Base-by-base conservation (phyloP, 768 basidiomycete genomes). In the Fibroporia radiculosa region DNA sequence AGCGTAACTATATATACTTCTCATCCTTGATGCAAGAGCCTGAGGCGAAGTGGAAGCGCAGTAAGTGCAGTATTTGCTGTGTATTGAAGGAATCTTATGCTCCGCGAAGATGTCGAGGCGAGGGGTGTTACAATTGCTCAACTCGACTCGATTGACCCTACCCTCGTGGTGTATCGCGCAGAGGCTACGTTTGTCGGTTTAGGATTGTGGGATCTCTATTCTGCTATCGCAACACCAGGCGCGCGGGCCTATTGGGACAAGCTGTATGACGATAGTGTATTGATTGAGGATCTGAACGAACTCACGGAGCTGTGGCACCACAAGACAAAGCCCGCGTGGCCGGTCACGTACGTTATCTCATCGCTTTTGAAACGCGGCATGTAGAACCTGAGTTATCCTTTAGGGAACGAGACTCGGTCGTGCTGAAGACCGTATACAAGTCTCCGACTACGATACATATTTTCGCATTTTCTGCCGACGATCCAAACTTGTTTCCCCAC, bases 131-230 rank as follows among this genome's bases (percentile, higher is more conserved):
- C 92, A 4, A 81, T 99, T 28, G 92, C 93, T 4, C 93, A 97
- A 61, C 77, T 98, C 7, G 88, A 97, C 60, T 95, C 93, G 0
- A 97, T 98, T 48, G 96, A 99, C 62, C 92, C 92, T 22, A 97
- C 95, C 0, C 68, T 98, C 45, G 87, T 97, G 5, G 93, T 99
- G 3, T 98, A 92, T 61, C 79, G 92, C 18, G 93, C 96, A 1
- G 93, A 97, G 64, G 95, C 95, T 1, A 93, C 93, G 0, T 97
- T 98, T 58, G 93, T 98, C 27, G 95, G 93, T 18, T 82, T 98
- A 4, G 82, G 88, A 2, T 69, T 99, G 1, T 98, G 95, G 95
- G 96, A 99, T 60, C 68, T 98, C 16, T 95, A 85, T 51, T 82
- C 83, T 19, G 82, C 85, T 1, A 81, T 98, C 24, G 75, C 82